Evolutionary conservation across 345 rosid species (phyloP).

Genomic region (Syzygium grande): DNA sequence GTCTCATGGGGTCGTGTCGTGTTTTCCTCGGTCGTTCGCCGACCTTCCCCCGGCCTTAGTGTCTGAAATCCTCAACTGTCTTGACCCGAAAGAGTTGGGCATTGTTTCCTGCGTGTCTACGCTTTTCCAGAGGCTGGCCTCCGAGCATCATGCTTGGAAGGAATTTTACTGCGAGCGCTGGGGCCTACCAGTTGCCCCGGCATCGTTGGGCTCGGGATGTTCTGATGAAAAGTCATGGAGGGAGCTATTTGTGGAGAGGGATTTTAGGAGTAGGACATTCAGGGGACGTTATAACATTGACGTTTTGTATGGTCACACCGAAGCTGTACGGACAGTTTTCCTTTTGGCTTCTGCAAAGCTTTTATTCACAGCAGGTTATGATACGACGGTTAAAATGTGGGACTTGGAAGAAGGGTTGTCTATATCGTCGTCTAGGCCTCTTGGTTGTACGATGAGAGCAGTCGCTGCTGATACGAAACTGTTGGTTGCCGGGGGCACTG

Average conservation of each 20-base stretch:
- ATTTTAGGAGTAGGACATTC: constrained; percentile 70
- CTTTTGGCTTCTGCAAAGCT: constrained; percentile 77
- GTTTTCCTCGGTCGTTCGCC: constrained; percentile 30
- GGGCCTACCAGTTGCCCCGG: constrained; percentile 50
- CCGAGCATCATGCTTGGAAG: constrained; percentile 88
- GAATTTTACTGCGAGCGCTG: constrained; percentile 74
- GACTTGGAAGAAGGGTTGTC: constrained; percentile 70
- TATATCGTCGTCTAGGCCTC: constrained; percentile 62
- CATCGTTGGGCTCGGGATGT: constrained; percentile 13
- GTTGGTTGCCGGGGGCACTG: constrained; percentile 85
- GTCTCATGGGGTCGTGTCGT: constrained; percentile 21
- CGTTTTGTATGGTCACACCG: constrained; percentile 75
- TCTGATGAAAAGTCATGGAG: constrained; percentile 73
- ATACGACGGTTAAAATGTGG: constrained; percentile 80
- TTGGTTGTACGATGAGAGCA: constrained; percentile 86
- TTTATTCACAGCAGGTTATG: constrained; percentile 83
- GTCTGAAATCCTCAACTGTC: constrained; percentile 64
- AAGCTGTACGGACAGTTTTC: constrained; percentile 67
- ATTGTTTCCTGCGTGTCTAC: constrained; percentile 80
- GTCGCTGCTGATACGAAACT: constrained; percentile 70
- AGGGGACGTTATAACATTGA: constrained; percentile 65
- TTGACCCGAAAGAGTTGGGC: constrained; percentile 85
- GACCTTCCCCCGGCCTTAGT: constrained; percentile 84
- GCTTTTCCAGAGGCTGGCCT: constrained; percentile 52
- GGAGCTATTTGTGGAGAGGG: constrained; percentile 83